A percentile compares a stretch with the other conserved stretches of the same genome.
Evolutionary conservation across 768 basidiomycete genomes (phyloP).

Genomic region (Podaxis mareebaensis): DNA sequence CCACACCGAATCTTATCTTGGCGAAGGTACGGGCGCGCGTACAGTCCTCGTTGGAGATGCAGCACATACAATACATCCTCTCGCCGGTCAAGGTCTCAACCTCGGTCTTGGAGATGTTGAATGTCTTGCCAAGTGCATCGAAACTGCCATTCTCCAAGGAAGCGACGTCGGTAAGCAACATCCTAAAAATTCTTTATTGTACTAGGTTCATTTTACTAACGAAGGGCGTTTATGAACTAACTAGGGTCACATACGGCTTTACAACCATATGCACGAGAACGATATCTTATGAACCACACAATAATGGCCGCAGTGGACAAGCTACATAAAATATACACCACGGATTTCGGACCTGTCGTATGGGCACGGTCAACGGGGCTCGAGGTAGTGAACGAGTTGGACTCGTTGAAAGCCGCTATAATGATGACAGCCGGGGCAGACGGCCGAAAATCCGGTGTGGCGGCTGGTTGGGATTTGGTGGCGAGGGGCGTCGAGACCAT

Average conservation of each 20-base stretch:
- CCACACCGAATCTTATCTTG: conserved; percentile 86
- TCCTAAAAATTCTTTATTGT: neutral
- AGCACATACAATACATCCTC: conserved; percentile 91
- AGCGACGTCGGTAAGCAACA: conserved; percentile 75
- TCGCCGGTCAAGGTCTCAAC: conserved; percentile 96
- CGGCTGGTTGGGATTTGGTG: conserved; percentile 34
- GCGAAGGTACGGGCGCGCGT: conserved; percentile 62
- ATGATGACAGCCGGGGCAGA: conserved; percentile 77
- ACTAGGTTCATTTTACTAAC: neutral
- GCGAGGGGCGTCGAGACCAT: conserved; percentile 42
- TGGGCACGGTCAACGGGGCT: conserved; percentile 87
- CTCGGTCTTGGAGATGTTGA: conserved; percentile 88
- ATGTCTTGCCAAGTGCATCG: conserved; percentile 66
- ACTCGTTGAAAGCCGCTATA: conserved; percentile 76
- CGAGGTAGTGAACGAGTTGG: conserved; percentile 90
- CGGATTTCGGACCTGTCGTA: conserved; percentile 66
- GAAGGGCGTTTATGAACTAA: neutral
- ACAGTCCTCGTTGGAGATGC: conserved; percentile 95
- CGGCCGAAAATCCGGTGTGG: conserved; percentile 13
- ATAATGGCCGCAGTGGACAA: conserved; percentile 86
- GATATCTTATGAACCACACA: conserved; percentile 87
- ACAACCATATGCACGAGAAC: conserved; percentile 71
- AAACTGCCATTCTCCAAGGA: conserved; percentile 56
- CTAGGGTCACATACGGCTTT: conserved; percentile 77
- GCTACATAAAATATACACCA: conserved; percentile 83